These are phyloP conservation scores for Xylariaceae sp. DNA, from an alignment of 2,329 filamentous ascomycete species.

Conservation along the genomic window DNA sequence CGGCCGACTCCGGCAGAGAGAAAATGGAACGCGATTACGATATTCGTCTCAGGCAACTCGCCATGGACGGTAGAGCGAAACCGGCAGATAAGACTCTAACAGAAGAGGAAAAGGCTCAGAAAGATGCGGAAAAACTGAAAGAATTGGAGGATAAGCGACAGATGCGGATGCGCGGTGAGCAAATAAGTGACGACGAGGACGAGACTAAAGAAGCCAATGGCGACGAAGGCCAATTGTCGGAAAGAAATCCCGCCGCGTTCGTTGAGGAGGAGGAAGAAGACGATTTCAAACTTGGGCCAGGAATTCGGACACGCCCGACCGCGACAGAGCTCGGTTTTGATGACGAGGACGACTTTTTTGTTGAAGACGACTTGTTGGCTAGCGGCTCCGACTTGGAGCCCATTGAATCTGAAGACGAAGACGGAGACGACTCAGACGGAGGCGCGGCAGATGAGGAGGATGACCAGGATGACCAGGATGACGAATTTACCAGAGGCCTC, in stretches of 20 bases:
- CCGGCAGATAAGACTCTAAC: conserved; percentile 88
- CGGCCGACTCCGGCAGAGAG: conserved; percentile 54
- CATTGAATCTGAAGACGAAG: conserved; percentile 32
- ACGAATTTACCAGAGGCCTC: conserved; percentile 68
- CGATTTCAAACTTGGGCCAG: conserved; percentile 55
- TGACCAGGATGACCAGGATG: conserved; percentile 53
- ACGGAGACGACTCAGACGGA: no score
- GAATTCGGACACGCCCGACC: conserved; percentile 52
- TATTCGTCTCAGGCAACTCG: conserved; percentile 71
- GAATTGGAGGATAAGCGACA: conserved; percentile 78
- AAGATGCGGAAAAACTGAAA: conserved; percentile 70
- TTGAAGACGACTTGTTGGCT: conserved; percentile 84
- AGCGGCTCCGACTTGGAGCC: conserved; percentile 67
- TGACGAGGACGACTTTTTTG: conserved; percentile 89
- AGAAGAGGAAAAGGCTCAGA: conserved; percentile 74
- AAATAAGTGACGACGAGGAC: conserved; percentile 35
- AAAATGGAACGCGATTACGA: conserved; percentile 86
- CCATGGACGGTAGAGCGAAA: conserved; percentile 76
- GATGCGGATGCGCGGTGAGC: conserved; percentile 81
- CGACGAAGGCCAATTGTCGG: neutral
- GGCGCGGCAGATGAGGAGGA: conserved; percentile 27
- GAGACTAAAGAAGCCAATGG: conserved; percentile 29
- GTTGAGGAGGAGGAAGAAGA: conserved; percentile 47
- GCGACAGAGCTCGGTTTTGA: conserved; percentile 67
- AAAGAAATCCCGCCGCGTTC: conserved; percentile 1